Percentiles rank a stretch among this genome's conserved stretches.
Evolutionary conservation across 257 asterid genomes (phyloP).

Genomic region (Leonotis leonurus): DNA sequence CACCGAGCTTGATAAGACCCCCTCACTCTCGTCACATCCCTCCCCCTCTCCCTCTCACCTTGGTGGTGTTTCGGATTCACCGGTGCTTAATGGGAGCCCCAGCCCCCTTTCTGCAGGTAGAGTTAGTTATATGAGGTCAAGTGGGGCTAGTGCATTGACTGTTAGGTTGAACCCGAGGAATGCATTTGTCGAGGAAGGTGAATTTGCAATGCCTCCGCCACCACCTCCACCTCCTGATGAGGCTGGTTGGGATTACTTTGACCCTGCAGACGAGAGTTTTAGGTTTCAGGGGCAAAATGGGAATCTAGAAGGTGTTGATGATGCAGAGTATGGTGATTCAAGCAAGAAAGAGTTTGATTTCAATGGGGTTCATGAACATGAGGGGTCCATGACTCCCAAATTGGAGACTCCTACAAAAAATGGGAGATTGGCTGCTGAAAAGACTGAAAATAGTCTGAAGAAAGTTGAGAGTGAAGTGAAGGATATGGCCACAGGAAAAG

Average conservation of each 20-base stretch:
- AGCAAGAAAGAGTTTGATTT: conserved; percentile 28
- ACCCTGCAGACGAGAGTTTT: conserved; percentile 75
- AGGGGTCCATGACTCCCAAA: conserved; percentile 37
- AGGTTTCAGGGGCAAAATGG: conserved; percentile 56
- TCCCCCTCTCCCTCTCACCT: conserved; percentile 66
- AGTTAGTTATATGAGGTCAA: conserved; percentile 83
- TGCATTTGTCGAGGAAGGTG: conserved; percentile 59
- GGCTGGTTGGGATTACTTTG: conserved; percentile 88
- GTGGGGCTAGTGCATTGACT: conserved; percentile 59
- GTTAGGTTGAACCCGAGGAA: conserved; percentile 51
- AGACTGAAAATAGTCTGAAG: conserved; percentile 18
- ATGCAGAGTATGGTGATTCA: conserved; percentile 19
- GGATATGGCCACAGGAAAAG: conserved; percentile 17
- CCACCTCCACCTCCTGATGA: conserved; percentile 85
- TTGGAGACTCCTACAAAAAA: conserved; percentile 23
- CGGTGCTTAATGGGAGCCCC: conserved; percentile 62
- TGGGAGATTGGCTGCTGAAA: conserved; percentile 25
- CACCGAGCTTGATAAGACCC: conserved; percentile 68
- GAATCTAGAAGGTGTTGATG: conserved; percentile 28
- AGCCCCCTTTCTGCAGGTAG: conserved; percentile 58
- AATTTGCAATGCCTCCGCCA: conserved; percentile 63
- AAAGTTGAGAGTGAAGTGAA: conserved; percentile 29
- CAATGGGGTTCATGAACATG: conserved; percentile 24
- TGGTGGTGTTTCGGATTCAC: conserved; percentile 66
- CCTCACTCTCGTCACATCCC: conserved; percentile 55